These are phyloP conservation scores for Lupinus albus DNA, from an alignment of 306 rosid genomes.

Conservation along the genomic window DNA sequence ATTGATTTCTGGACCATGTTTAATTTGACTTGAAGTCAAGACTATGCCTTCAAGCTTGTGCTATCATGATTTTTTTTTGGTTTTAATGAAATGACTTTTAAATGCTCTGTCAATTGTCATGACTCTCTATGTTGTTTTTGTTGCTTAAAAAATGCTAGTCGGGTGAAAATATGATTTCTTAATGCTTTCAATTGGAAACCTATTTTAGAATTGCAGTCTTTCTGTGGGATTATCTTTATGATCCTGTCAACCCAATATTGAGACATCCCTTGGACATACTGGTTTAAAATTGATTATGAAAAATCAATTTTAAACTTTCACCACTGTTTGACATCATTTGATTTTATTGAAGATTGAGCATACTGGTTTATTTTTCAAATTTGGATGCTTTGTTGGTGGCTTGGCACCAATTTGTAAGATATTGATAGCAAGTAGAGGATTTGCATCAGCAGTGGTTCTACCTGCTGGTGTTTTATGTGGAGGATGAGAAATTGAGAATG, in stretches of 20 bases:
- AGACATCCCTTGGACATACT: conserved; percentile 7
- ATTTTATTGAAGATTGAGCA: conserved; percentile 20
- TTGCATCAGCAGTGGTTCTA: conserved; percentile 23
- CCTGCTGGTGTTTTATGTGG: conserved; percentile 36
- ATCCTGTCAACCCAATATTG: neutral
- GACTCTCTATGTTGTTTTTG: neutral
- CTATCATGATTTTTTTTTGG: neutral
- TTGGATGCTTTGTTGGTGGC: conserved; percentile 1
- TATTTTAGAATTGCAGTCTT: conserved; percentile 1
- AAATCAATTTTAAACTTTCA: conserved; percentile 12
- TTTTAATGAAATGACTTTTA: neutral
- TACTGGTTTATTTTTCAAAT: neutral
- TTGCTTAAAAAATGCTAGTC: conserved; percentile 1
- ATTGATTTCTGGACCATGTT: conserved; percentile 45
- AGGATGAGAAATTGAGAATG: conserved; percentile 33
- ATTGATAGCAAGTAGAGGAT: conserved; percentile 7
- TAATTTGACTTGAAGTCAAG: conserved; percentile 36
- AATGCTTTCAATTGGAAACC: neutral
- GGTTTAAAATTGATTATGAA: neutral
- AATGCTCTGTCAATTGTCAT: conserved; percentile 13
- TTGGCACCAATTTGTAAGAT: conserved; percentile 24
- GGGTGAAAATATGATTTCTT: neutral
- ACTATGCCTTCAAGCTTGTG: conserved; percentile 23
- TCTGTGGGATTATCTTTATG: conserved; percentile 1
- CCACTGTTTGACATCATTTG: neutral